Base-by-base conservation (phyloP, 805 yeast genomes). In the Grigorovia humatica region DNA sequence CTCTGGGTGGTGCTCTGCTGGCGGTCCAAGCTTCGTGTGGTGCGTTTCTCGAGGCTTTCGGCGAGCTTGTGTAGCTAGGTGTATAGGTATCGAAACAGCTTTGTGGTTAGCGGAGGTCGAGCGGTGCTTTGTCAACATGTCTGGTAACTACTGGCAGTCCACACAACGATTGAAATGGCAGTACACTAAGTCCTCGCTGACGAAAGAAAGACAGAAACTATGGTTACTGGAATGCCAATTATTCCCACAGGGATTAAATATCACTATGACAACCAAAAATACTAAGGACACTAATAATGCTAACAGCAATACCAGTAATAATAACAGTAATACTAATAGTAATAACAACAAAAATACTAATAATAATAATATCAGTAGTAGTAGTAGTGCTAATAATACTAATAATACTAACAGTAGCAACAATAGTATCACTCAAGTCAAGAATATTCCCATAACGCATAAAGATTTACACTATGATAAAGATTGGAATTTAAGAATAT, bases 91-190 rank as follows among this genome's bases (percentile, higher is more conserved):
- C 6, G 27, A 23, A n/a, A 23, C 27, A 23, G 27, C 27, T 23
- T 23, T 23, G 3, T 6, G 27, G 27, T 23, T 23, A 4, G 81
- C 81, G n/a, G n/a, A n/a, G n/a, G n/a, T n/a, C n/a, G n/a, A n/a
- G n/a, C 86, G 46, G 46, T 13, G 8, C 38, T 32, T 9, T 11
- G 15, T 32, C 38, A 8, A 40, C 12, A 38, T 71, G 96, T 82
- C 93, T 1, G 96, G 95, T 0, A 85, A 85, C 63, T 90, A 82
- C 66, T 88, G 96, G 96, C 74, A 75, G 17, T 87, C 96, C 2
- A 80, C 95, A 1, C 97, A 90, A 62, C 68, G 95, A 45, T 71
- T 69, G 43, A 75, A 79, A 59, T 91, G 97, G 97, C 91, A 86
- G 59, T 80, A 82, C 61, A 78, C 88, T 1, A 73, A 86, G 46